Conservation (phyloP, 441 rosid genomes). For the Erodium texanum region DNA sequence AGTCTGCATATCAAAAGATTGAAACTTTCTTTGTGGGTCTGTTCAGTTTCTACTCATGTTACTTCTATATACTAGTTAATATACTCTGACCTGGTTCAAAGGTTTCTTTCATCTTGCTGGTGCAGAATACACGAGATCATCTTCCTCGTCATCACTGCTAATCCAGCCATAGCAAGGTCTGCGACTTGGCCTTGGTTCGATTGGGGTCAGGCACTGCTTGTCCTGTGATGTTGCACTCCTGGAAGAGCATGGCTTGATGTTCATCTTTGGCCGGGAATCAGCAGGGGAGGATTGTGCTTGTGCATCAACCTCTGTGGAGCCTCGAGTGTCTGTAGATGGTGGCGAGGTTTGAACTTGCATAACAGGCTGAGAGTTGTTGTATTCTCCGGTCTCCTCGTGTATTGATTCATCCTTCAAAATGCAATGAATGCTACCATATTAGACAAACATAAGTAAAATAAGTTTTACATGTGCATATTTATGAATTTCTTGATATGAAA, state of each 20-base stretch:
- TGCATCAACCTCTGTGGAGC: neutral
- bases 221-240: conserved; percentile 7
- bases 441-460: neutral
- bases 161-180: conserved; percentile 27
- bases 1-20: too few species aligned
- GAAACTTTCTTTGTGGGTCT: too few species aligned
- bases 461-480: too few species aligned
- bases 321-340: conserved; percentile 7
- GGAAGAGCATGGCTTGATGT: neutral
- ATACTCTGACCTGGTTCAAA: neutral
- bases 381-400: neutral
- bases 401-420: neutral
- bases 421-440: neutral
- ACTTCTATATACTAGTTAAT: too few species aligned
- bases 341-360: neutral
- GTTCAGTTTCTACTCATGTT: too few species aligned
- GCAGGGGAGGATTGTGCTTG: neutral
- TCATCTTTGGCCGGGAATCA: neutral
- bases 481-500: neutral
- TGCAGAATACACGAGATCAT: conserved; percentile 2
- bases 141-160: conserved; percentile 20
- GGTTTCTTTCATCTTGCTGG: neutral
- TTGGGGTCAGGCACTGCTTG: conserved; percentile 1
- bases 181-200: neutral
- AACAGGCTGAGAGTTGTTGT: neutral